phyloP scores from a whole-genome alignment of 2,329 filamentous ascomycete species.

The Diaporthe nobilis region DNA sequence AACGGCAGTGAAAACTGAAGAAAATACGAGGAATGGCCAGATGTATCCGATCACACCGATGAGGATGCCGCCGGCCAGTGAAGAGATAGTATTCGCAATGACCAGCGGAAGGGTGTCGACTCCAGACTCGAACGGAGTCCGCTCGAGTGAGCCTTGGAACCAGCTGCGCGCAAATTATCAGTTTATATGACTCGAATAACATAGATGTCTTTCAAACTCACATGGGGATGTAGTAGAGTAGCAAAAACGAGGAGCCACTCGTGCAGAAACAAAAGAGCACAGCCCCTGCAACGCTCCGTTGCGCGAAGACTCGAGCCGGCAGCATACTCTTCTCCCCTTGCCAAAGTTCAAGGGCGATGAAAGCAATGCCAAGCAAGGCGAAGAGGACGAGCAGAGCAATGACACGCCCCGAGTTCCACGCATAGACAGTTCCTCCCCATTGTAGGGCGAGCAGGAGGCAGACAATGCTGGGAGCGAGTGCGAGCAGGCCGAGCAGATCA shows the following conservation, averaged over 20 bases:
- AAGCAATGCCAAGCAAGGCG: conserved; percentile 55
- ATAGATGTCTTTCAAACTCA: not conserved
- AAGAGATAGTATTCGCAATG: conserved; percentile 54
- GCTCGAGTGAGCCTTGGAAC: conserved; percentile 59
- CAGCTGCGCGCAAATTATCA: not conserved
- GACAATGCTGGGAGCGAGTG: conserved; percentile 45
- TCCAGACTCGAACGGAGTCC: conserved; percentile 55
- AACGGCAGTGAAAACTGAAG: conserved; percentile 35
- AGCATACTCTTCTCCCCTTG: conserved; percentile 55
- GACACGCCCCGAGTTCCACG: conserved; percentile 54
- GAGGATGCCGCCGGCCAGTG: conserved; percentile 54
- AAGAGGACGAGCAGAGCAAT: conserved; percentile 59
- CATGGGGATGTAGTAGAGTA: conserved; percentile 44
- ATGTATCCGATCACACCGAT: conserved; percentile 57
- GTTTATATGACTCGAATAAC: too few species aligned
- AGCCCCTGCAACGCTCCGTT: conserved; percentile 55
- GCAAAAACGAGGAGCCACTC: conserved; percentile 45
- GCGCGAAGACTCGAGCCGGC: conserved; percentile 56
- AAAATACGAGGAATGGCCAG: conserved; percentile 53
- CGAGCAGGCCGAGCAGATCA: not conserved
- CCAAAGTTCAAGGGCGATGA: conserved; percentile 54
- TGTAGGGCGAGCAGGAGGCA: conserved; percentile 51
- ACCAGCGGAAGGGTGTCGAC: conserved; percentile 58
- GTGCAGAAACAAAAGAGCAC: conserved; percentile 49
- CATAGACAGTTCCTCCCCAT: conserved; percentile 53